Conservation (phyloP, 1,284 basidiomycete species). For the Malassezia dermatis region DNA sequence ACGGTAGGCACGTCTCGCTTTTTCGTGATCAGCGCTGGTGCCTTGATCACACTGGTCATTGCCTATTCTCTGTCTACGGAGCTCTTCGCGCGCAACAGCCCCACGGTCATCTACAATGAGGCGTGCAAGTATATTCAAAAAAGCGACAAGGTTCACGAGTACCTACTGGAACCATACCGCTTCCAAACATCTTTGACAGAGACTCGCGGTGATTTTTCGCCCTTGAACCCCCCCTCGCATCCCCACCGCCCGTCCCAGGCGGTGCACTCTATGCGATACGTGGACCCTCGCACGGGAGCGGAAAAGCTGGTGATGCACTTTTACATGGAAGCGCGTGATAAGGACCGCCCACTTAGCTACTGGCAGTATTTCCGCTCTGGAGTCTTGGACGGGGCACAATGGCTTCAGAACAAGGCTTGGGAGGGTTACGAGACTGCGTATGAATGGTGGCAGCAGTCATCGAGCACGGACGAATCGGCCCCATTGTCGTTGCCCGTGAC, state of each 20-base stretch:
- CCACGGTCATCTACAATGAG: slow-evolving; percentile 74
- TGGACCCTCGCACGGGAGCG: slow-evolving; percentile 23
- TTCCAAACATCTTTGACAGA: slow-evolving; percentile 28
- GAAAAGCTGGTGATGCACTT: slow-evolving; percentile 36
- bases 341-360: slow-evolving; percentile 26
- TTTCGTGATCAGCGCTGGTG: slow-evolving; percentile 65
- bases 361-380: slow-evolving; percentile 24
- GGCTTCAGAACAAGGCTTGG: slow-evolving; percentile 22
- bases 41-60: slow-evolving; percentile 55
- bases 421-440: slow-evolving; percentile 19
- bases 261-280: slow-evolving; percentile 21
- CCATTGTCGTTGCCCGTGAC: background rate
- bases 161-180: slow-evolving; percentile 32
- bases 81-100: slow-evolving; percentile 82
- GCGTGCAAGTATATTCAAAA: slow-evolving; percentile 72
- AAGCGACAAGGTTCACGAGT: slow-evolving; percentile 52
- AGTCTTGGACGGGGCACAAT: slow-evolving; percentile 23
- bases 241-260: slow-evolving; percentile 23
- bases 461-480: background rate
- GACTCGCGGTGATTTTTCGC: slow-evolving; percentile 24
- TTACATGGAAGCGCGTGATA: slow-evolving; percentile 32
- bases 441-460: slow-evolving; percentile 12
- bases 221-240: slow-evolving; percentile 27
- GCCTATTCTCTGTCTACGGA: slow-evolving; percentile 76
- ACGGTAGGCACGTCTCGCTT: slow-evolving; percentile 64